Evolutionary conservation across 257 asterid genomes (phyloP).

Genomic region (Marsdenia floribunda): DNA sequence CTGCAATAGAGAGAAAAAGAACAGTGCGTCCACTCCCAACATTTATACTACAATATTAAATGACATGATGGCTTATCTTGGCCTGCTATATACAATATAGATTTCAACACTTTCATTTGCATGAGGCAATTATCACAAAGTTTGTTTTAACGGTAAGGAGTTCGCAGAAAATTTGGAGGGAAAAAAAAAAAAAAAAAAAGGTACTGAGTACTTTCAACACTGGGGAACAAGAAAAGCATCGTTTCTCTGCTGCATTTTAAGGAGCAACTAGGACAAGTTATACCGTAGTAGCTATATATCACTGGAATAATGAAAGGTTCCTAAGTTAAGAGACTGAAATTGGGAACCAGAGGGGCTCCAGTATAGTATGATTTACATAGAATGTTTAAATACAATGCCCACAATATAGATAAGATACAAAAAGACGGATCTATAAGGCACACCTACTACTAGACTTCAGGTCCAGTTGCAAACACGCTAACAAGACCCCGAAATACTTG

Average conservation of each 20-base stretch:
- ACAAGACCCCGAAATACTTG: conserved; percentile 92
- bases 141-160: no score
- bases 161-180: no score
- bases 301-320: not conserved
- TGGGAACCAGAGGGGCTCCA: conserved; percentile 1
- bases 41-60: no score
- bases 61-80: not conserved
- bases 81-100: not conserved
- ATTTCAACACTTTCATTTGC: not conserved
- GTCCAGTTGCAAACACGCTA: conserved; percentile 86
- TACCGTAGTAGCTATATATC: not conserved
- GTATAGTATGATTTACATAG: not conserved
- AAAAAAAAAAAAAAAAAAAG: no score
- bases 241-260: not conserved
- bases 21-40: not conserved
- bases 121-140: no score
- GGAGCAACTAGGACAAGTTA: not conserved
- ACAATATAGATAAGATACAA: conserved; percentile 8
- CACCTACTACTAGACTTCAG: conserved; percentile 33
- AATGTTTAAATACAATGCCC: not conserved
- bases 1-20: no score
- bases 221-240: not conserved
- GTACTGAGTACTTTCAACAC: not conserved
- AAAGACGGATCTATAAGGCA: not conserved
- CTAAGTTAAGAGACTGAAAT: not conserved